These are phyloP conservation scores for Thymus mandschuricus DNA, from an alignment of 257 asterid species.

Conservation along the genomic window DNA sequence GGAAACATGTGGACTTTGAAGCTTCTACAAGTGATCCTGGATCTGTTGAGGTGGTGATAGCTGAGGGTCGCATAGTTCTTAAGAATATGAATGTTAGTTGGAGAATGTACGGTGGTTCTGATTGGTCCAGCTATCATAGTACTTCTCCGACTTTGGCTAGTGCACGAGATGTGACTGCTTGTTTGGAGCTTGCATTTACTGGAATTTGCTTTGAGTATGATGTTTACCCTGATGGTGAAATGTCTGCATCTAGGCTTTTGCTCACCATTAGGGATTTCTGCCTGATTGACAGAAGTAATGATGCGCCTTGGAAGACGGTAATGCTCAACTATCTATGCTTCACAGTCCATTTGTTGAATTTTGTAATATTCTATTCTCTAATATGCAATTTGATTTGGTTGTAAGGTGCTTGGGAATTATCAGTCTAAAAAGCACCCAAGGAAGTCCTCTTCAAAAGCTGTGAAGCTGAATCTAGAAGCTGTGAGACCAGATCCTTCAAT, in stretches of 20 bases:
- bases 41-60: slow-evolving; percentile 50
- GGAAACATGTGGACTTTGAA: slow-evolving; percentile 40
- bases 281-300: slow-evolving; percentile 66
- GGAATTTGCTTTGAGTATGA: slow-evolving; percentile 72
- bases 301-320: slow-evolving; percentile 99
- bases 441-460: slow-evolving; percentile 69
- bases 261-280: slow-evolving; percentile 65
- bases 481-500: slow-evolving; percentile 90
- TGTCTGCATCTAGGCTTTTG: slow-evolving; percentile 61
- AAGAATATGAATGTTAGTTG: slow-evolving; percentile 79
- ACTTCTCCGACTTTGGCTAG: slow-evolving; percentile 44
- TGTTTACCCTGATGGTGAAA: slow-evolving; percentile 74
- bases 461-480: slow-evolving; percentile 79
- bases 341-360: slow-evolving; percentile 21
- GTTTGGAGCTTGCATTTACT: slow-evolving; percentile 71
- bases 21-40: slow-evolving; percentile 53
- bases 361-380: slow-evolving; percentile 25
- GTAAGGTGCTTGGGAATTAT: slow-evolving; percentile 80
- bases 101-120: slow-evolving; percentile 91
- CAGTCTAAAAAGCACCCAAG: slow-evolving; percentile 79
- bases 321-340: slow-evolving; percentile 28
- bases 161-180: slow-evolving; percentile 61
- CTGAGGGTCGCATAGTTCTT: slow-evolving; percentile 66
- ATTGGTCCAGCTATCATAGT: slow-evolving; percentile 65
- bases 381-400: slow-evolving; percentile 31